A percentile compares a stretch with the other conserved stretches of the same genome.
Evolutionary conservation across 371 early-diverging fungal genomes (phyloP).

Genomic region (Syncephalastrum racemosum): DNA sequence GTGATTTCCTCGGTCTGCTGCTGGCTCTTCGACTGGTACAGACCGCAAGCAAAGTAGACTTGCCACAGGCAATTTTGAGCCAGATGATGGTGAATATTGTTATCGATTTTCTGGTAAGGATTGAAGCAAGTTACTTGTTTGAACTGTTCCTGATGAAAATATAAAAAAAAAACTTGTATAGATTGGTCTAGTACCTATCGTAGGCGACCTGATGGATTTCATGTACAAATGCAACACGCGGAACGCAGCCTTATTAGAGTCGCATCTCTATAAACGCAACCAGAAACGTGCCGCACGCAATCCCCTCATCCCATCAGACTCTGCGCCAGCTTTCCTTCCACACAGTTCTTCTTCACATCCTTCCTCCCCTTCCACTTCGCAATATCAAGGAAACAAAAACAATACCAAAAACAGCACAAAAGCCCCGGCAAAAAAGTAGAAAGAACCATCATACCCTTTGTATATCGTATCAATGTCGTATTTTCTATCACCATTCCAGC

Average conservation of each 20-base stretch:
- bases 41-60: conserved; percentile 16
- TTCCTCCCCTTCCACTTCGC: no score
- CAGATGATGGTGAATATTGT: conserved; percentile 34
- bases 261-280: conserved; percentile 31
- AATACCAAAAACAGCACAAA: no score
- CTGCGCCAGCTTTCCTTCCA: no score
- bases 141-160: not conserved
- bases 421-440: not conserved
- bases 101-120: conserved; percentile 28
- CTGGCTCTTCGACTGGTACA: conserved; percentile 24
- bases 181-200: conserved; percentile 47
- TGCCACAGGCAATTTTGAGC: conserved; percentile 17
- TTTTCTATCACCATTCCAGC: no score
- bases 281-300: conserved; percentile 9
- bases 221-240: conserved; percentile 52
- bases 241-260: conserved; percentile 44
- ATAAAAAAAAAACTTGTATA: conserved; percentile 8
- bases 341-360: no score
- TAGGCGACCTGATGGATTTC: conserved; percentile 49
- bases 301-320: no score
- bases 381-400: no score
- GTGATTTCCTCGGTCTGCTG: conserved; percentile 32
- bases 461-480: no score
- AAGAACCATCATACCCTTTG: conserved; percentile 1
- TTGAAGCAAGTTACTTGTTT: no score